Evolutionary conservation across 495 filamentous ascomycete species (phyloP).

Genomic region (Daldinia loculata): DNA sequence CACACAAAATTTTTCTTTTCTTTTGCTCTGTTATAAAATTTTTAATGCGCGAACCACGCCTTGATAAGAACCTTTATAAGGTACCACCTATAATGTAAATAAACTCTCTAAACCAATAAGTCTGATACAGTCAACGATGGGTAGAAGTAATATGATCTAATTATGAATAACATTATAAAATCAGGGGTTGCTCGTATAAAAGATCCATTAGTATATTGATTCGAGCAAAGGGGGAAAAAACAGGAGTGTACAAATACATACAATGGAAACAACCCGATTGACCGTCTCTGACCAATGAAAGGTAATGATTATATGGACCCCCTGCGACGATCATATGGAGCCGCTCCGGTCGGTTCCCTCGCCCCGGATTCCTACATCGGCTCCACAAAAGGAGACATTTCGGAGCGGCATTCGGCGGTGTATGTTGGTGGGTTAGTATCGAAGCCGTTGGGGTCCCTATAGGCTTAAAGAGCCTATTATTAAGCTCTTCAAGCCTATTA

Average conservation of each 20-base stretch:
- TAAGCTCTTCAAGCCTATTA: conserved; percentile 21
- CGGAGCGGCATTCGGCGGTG: conserved; percentile 38
- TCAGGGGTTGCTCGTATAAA: neutral
- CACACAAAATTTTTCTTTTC: too few relatives aligned
- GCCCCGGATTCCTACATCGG: conserved; percentile 30
- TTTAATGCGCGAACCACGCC: too few relatives aligned
- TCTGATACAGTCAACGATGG: too few relatives aligned
- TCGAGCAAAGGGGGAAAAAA: too few relatives aligned
- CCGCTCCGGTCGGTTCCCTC: conserved; percentile 33
- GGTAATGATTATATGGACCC: neutral
- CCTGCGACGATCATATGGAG: conserved; percentile 21
- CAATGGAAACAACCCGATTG: conserved; percentile 32
- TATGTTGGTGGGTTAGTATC: conserved; percentile 24
- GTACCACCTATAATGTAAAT: too few relatives aligned
- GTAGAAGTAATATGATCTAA: neutral
- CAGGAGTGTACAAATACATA: too few relatives aligned
- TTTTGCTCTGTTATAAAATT: too few relatives aligned
- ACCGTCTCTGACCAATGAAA: conserved; percentile 20
- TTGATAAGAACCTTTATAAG: too few relatives aligned
- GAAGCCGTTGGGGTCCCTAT: conserved; percentile 18
- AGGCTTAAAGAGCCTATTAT: conserved; percentile 23
- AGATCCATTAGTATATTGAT: neutral
- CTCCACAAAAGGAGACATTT: conserved; percentile 27
- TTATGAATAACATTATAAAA: neutral
- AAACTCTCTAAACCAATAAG: too few relatives aligned